Base-by-base conservation (phyloP, 139 green algal genomes). In the Zygnema cylindricum region DNA sequence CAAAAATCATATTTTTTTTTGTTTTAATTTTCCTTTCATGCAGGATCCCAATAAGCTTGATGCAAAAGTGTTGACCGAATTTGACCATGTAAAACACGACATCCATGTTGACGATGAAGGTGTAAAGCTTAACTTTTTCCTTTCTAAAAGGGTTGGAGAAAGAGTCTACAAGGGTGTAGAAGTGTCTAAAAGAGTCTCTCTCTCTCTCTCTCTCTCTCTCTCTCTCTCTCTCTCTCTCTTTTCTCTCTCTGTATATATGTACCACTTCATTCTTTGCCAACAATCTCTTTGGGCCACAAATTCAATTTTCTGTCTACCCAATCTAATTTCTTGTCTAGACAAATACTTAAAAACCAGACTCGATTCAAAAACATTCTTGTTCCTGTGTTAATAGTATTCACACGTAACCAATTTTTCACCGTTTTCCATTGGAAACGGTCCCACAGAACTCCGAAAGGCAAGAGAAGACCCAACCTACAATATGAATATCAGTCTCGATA, bases 21-120 rank as follows among this genome's bases (percentile, higher is more conserved):
- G n/a, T n/a, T n/a, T n/a, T n/a, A n/a, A n/a, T n/a, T n/a, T n/a
- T n/a, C n/a, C n/a, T n/a, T n/a, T n/a, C n/a, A 43, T 84, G 0
- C 87, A 92, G 88, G 88, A 92, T 69, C 88, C 88, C 69, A 90
- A 92, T 55, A 92, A 92, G 30, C 32, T 92, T n/a, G 82, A 77
- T 22, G 57, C 84, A 3, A 87, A 82, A 1, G 88, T 89, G 82
- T 43, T 95, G 69, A 88, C 86, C 7, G 76, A 96, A 1, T 98
- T 99, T 92, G 96, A 98, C 85, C 96, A 99, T 85, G 95, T 98
- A 25, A 91, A 91, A 43, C 23, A 90, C 43, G 73, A 85, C 69
- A 41, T 85, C 36, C 16, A n/a, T 1, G 30, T 89, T 57, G 49
- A 88, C 2, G 38, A 88, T 79, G 89, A 88, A 1, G 77, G 55